Conservation (phyloP, 257 asterid genomes). For the Mentha longifolia region DNA sequence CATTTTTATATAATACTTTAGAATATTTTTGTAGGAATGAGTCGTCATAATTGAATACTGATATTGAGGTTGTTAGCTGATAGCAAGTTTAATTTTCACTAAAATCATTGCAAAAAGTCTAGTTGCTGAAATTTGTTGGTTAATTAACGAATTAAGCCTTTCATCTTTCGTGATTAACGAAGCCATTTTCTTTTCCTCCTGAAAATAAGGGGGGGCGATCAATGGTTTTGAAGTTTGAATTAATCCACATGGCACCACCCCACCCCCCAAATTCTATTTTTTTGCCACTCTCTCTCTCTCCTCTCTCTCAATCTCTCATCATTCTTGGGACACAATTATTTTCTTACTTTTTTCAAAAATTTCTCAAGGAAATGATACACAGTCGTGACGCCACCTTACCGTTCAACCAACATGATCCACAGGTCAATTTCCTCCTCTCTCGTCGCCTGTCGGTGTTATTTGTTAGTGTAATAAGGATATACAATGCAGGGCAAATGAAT, state of each 20-base stretch:
- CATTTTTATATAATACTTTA: too few relatives aligned
- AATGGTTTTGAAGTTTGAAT: constrained; percentile 30
- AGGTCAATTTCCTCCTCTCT: not conserved
- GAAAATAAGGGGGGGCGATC: constrained; percentile 32
- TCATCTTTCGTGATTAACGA: too few relatives aligned
- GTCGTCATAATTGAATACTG: too few relatives aligned
- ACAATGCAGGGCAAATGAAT: too few relatives aligned
- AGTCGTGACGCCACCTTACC: not conserved
- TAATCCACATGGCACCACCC: constrained; percentile 35
- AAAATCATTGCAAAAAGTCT: too few relatives aligned
- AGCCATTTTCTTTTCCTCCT: not conserved
- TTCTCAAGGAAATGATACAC: constrained; percentile 8
- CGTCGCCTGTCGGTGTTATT: not conserved
- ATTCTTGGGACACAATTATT: not conserved
- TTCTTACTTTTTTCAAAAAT: not conserved
- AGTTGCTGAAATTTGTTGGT: too few relatives aligned
- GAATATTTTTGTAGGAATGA: too few relatives aligned
- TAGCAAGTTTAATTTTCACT: too few relatives aligned
- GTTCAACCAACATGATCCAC: not conserved
- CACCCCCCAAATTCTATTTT: not conserved
- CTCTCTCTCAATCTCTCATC: not conserved
- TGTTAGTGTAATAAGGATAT: too few relatives aligned
- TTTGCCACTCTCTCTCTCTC: not conserved
- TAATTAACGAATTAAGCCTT: too few relatives aligned
- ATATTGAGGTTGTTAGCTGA: too few relatives aligned